Evolutionary conservation across 2,329 filamentous ascomycete genomes (phyloP).

Genomic region (Podosphaera leucotricha): DNA sequence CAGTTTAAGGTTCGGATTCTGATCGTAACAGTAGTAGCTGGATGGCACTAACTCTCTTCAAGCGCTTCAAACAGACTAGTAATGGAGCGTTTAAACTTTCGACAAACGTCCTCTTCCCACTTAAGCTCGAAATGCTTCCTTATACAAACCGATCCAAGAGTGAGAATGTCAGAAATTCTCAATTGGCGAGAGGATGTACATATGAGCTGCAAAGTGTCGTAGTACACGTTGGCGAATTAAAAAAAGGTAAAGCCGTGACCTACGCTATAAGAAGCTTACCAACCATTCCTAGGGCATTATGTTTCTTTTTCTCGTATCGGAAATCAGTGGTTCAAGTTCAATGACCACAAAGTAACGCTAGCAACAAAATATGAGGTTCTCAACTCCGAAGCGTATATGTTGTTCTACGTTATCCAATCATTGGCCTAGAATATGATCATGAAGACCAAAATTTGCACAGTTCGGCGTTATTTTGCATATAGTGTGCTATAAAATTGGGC

Average conservation of each 20-base stretch:
- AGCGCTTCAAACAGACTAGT: slow-evolving; percentile 53
- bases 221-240: slow-evolving; percentile 79
- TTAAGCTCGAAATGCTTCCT: slow-evolving; percentile 72
- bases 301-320: slow-evolving; percentile 70
- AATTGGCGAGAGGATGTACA: slow-evolving; percentile 38
- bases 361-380: slow-evolving; percentile 71
- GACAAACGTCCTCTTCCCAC: slow-evolving; percentile 62
- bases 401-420: slow-evolving; percentile 62
- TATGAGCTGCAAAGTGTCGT: slow-evolving; percentile 82
- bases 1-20: slow-evolving; percentile 55
- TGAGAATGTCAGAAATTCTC: slow-evolving; percentile 25
- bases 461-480: not conserved
- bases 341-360: slow-evolving; percentile 77
- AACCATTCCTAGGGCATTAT: slow-evolving; percentile 39
- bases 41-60: not conserved
- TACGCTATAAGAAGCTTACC: slow-evolving; percentile 1
- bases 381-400: slow-evolving; percentile 62
- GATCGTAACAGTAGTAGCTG: not conserved
- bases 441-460: not conserved
- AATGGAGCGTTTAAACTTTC: slow-evolving; percentile 70
- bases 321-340: slow-evolving; percentile 84
- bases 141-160: slow-evolving; percentile 49
- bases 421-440: slow-evolving; percentile 19
- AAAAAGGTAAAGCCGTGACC: slow-evolving; percentile 32
- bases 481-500: not conserved